Evolutionary conservation across 2,329 filamentous ascomycete species (phyloP), one percentile per base, ranked within the genome.

Genomic region (Penicillium verrucosum): DNA sequence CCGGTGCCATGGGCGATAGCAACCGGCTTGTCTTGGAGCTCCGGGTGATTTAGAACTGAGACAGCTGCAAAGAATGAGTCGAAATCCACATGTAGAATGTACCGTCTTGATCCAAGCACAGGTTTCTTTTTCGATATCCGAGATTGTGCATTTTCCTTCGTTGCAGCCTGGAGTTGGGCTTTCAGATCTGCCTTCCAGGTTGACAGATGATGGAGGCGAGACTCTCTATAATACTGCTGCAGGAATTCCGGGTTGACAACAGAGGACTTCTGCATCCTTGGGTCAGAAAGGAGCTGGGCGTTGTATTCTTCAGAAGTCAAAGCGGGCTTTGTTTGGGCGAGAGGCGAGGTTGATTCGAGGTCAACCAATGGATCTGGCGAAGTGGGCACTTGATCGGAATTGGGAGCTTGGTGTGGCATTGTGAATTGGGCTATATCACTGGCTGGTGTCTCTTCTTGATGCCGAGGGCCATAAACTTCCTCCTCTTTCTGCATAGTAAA

Each of bases 41-140:
- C 85, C 0, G 93, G 92, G 25, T 86, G 81, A 52, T 86, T 89
- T 65, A 92, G 91, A 18, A 89, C 75, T 0, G 94, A 97, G 0
- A 99, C 90, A 0, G 95, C 90, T 57, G 92, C 96, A 74, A 99
- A 99, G 76, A 99, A 99, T 73, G 92, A 94, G 75, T 99, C 95
- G 72, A 99, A 99, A 70, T 99, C 94, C 30, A 99, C 91, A 67
- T 99, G 94, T 69, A 99, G 84, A 51, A 99, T 82, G 66, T 97
- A 99, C 49, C 89, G 80, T 58, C 92, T 82, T 3, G 86, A 76
- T 0, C 88, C 89, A 12, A 82, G 78, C 27, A 81, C 80, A 41
- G 81, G 80, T 66, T 86, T 82, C 56, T 77, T 77, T 79, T 63
- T 77, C 6, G 61, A 71, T 65, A 70, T 81, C 75, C 71, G 70